These are phyloP conservation scores for Syzygium jambos DNA, from an alignment of 345 rosid genomes.

Conservation along the genomic window DNA sequence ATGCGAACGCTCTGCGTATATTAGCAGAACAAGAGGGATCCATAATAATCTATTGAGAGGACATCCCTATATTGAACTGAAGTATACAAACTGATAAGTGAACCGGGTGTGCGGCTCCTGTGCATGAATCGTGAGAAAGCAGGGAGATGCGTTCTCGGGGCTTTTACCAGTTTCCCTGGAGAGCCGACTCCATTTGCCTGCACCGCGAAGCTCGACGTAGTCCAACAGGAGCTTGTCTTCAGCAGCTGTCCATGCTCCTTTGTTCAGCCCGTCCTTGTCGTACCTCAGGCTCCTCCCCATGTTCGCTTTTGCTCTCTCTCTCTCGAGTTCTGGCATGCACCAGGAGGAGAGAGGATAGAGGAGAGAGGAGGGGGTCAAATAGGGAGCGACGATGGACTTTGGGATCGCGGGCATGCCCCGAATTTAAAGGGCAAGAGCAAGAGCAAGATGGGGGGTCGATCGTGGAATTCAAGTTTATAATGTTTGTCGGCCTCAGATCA, in stretches of 20 bases:
- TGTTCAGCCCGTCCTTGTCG: conserved; percentile 16
- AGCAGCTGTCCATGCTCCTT: conserved; percentile 22
- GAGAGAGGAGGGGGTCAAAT: background rate
- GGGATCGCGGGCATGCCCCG: background rate
- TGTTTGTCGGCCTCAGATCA: background rate
- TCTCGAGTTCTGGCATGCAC: background rate
- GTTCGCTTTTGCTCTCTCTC: background rate
- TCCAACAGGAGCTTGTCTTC: conserved; percentile 22
- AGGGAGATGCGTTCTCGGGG: background rate
- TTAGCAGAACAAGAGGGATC: background rate
- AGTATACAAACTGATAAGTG: background rate
- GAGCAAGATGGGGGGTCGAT: background rate
- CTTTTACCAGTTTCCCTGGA: conserved; percentile 10
- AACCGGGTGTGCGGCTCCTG: background rate
- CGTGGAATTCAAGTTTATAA: background rate
- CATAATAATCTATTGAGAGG: background rate
- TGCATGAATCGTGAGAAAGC: background rate
- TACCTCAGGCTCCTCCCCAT: conserved; percentile 16
- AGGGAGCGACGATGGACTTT: background rate
- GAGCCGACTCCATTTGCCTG: conserved; percentile 23
- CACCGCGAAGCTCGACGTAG: conserved; percentile 15
- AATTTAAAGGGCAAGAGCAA: background rate
- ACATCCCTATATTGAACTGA: background rate
- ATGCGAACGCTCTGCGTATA: background rate
- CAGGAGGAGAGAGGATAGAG: background rate